Base-by-base conservation (phyloP, 2,329 filamentous ascomycete genomes). In the Myriosclerotinia curreyana region DNA sequence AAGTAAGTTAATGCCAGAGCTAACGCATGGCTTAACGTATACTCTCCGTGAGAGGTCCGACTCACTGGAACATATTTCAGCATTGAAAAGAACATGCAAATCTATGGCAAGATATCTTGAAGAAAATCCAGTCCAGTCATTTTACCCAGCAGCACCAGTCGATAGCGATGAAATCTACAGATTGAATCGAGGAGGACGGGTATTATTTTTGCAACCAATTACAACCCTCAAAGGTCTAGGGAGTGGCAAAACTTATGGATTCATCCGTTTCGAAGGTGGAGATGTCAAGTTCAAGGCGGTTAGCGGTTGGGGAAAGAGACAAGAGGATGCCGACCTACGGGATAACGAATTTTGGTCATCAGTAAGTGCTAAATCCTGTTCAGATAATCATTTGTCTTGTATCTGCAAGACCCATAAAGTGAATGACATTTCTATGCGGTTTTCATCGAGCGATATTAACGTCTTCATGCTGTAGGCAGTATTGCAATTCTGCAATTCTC, bases 291-390 rank as follows among this genome's bases (percentile, higher is more conserved):
- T 59, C 2, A 59, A 59, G 25, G 42, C 55, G 17, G 31, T 25
- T 48, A 59, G 55, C 15, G 55, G 55, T 6, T 59, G 42, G 55
- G 55, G 55, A 25, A 48, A 22, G 2, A 48, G 42, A 48, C 1
- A 12, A 28, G 20, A 36, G 11, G 3, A 25, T 48, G 55, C 48
- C 8, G 55, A 59, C 25, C 36, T 59, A 17, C 8, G 55, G 44
- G 55, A 59, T 17, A 59, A 59, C n/a, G 55, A 59, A 25, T 59
- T 59, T 15, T 59, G 44, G n/a, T 59, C 55, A 48, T 31, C 55
- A 1, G 55, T 59, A 48, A 59, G 55, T 59, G 31, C 14, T 5
- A 12, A 46, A 8, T 20, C 12, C 1, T 17, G 22, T 28, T 28
- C 11, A 34, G 14, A 2, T 20, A 15, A 22, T 5, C 2, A 15